phyloP scores from a whole-genome alignment of 2,329 filamentous ascomycete species.

The Hymenoscyphus occultus region DNA sequence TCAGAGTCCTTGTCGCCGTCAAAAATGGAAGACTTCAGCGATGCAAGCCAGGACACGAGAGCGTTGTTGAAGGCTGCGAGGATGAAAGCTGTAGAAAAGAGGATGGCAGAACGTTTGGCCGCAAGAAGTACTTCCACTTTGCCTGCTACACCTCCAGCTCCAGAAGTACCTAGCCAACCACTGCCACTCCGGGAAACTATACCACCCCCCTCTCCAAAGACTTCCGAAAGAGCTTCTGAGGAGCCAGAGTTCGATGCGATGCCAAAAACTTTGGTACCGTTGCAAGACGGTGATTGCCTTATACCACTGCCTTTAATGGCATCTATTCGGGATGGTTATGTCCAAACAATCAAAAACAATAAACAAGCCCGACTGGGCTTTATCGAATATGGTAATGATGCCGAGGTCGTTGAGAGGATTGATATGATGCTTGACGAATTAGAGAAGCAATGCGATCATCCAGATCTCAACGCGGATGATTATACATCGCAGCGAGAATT shows the following conservation, averaged over 20 bases:
- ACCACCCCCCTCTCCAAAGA: conserved; percentile 13
- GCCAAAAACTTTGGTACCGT: conserved; percentile 15
- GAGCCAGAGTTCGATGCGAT: conserved; percentile 7
- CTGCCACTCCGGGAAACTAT: conserved; percentile 17
- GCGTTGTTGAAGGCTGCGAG: conserved; percentile 11
- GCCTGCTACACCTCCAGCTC: conserved; percentile 16
- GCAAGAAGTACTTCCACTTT: conserved; percentile 17
- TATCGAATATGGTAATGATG: conserved; percentile 43
- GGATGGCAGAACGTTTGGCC: conserved; percentile 15
- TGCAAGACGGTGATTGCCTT: conserved; percentile 44
- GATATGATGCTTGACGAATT: conserved; percentile 51
- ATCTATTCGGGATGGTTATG: conserved; percentile 51
- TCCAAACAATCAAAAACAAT: conserved; percentile 46
- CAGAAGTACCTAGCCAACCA: conserved; percentile 10
- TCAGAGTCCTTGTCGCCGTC: background rate
- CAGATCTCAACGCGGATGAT: conserved; percentile 49
- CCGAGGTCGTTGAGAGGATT: conserved; percentile 44
- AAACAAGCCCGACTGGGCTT: conserved; percentile 47
- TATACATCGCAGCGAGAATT: conserved; percentile 39
- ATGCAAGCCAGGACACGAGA: conserved; percentile 8
- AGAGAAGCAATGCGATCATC: conserved; percentile 55
- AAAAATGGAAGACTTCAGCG: conserved; percentile 6
- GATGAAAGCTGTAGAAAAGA: conserved; percentile 9
- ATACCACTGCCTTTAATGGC: conserved; percentile 57
- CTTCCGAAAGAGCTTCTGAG: conserved; percentile 16